Base-by-base conservation (phyloP, 805 yeast genomes). In the Candida sakaeoensis region DNA sequence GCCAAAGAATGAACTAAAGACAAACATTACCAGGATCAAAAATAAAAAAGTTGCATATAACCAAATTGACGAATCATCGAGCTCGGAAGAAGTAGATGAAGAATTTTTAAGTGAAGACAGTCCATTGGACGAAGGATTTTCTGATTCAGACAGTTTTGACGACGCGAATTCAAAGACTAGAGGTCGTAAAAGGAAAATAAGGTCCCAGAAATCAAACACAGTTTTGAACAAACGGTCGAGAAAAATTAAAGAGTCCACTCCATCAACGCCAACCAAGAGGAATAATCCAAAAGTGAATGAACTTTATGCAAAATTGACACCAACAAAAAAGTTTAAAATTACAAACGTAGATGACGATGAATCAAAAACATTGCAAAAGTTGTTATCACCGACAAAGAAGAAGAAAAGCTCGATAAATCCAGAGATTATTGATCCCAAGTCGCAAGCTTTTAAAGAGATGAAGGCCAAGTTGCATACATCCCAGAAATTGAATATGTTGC, bases 401-500 rank as follows among this genome's bases (percentile, higher is more conserved):
- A n/a, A n/a, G n/a, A n/a, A n/a, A n/a, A n/a, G n/a, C n/a, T n/a
- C n/a, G n/a, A n/a, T n/a, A n/a, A n/a, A 29, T 34, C 13, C 21
- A 34, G 30, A 29, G 23, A 25, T 40, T 8, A 21, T 50, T 6
- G 66, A 57, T 40, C 45, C 55, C 12, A 50, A 49, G 21, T 57
- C 63, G 7, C 40, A 50, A 36, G 57, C 68, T 3, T 68, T 68
- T 47, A 61, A 58, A 31, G 65, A 68, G 32, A 49, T 68, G 24
- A 65, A 62, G 42, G 68, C 66, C 3, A 56, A 68, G 54, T 51
- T 75, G 48, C 64, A 73, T 56, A 51, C 77, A 31, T 60, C 77
- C 38, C 55, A 71, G 41, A 70, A 66, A 49, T 56, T 73, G 35
- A 68, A 63, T 39, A 58, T 80, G 1, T 65, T 91, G 26, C 96